These are phyloP conservation scores for Termitomyces sp. DNA, from an alignment of 768 basidiomycete genomes.

Conservation along the genomic window DNA sequence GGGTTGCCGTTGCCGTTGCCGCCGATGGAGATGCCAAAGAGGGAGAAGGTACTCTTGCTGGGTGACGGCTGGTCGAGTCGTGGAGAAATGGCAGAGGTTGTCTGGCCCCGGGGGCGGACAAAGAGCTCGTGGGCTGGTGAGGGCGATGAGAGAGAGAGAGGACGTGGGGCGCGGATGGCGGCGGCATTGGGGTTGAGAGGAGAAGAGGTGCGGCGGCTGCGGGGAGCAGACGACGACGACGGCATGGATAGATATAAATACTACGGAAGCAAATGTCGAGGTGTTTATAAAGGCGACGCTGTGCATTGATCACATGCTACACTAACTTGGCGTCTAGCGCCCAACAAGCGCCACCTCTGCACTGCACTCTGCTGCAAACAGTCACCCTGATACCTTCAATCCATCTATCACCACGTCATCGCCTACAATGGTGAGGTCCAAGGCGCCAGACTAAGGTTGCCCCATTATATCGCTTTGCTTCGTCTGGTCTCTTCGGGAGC, in stretches of 20 bases:
- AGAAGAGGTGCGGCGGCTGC: not conserved
- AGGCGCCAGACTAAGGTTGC: constrained; percentile 72
- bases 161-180: not conserved
- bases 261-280: not conserved
- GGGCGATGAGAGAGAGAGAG: not conserved
- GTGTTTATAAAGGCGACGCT: not conserved
- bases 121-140: not conserved
- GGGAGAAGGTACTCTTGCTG: not conserved
- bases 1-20: not conserved
- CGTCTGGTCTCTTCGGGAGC: constrained; percentile 14
- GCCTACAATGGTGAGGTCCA: constrained; percentile 60
- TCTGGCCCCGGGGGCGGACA: constrained; percentile 6
- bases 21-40: not conserved
- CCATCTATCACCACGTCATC: no score
- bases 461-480: no score
- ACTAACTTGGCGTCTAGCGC: no score
- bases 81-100: constrained; percentile 1
- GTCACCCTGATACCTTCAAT: not conserved
- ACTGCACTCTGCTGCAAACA: not conserved
- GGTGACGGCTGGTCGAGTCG: not conserved
- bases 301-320: not conserved
- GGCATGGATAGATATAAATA: not conserved
- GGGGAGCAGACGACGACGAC: not conserved
- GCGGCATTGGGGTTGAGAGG: constrained; percentile 1
- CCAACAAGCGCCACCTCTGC: no score